Conservation (phyloP, 116 monocot species). For the Cymodocea nodosa region DNA sequence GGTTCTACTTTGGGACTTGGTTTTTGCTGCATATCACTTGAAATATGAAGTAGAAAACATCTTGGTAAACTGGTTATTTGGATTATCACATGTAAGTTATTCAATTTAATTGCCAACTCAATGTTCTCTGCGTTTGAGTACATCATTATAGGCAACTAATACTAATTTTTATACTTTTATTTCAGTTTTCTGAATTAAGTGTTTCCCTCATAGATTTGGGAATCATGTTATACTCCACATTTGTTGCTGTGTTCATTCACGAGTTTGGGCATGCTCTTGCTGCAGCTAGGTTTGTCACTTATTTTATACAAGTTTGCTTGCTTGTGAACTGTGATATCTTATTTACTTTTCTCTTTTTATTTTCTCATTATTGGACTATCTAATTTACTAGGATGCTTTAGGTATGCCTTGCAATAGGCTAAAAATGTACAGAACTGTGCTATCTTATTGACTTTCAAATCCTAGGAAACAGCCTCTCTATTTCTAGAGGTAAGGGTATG, state of each 20-base stretch:
- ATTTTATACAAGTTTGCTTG: no score
- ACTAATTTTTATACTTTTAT: neutral
- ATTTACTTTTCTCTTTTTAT: neutral
- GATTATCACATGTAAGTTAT: slow-evolving; percentile 22
- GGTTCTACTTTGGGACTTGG: slow-evolving; percentile 48
- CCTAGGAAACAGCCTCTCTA: no score
- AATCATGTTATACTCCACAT: slow-evolving; percentile 45
- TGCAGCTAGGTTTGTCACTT: slow-evolving; percentile 58
- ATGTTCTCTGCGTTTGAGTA: neutral
- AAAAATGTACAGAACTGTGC: no score
- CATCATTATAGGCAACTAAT: neutral
- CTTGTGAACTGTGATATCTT: no score
- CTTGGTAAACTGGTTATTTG: slow-evolving; percentile 31
- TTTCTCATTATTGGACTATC: neutral
- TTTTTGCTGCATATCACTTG: slow-evolving; percentile 10
- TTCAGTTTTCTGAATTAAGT: slow-evolving; percentile 31
- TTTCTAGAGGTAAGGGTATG: no score
- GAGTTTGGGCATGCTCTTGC: slow-evolving; percentile 91
- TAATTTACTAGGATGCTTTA: no score
- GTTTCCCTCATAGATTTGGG: slow-evolving; percentile 44
- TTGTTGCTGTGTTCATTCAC: slow-evolving; percentile 55
- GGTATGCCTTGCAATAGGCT: no score
- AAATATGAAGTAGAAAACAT: slow-evolving; percentile 14
- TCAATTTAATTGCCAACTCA: neutral
- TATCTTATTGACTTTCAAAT: no score